phyloP scores from a whole-genome alignment of 257 asterid genomes.

The Linderniella brevidens region DNA sequence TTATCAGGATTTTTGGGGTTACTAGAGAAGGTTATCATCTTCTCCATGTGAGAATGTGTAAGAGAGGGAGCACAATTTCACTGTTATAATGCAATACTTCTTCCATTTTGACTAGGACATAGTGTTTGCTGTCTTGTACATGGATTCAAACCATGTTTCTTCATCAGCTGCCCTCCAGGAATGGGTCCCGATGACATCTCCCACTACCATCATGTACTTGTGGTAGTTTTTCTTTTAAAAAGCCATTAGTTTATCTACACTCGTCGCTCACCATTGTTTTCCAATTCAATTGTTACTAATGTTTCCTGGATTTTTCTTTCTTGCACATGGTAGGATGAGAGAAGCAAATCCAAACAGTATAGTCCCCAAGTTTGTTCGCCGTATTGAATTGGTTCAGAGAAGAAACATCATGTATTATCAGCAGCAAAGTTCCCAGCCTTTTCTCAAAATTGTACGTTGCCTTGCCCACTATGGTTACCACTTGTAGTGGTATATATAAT shows the following conservation, averaged over 20 bases:
- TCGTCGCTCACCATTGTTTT: neutral
- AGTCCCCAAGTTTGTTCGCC: constrained; percentile 59
- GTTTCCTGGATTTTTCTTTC: constrained; percentile 10
- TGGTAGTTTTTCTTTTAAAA: constrained; percentile 32
- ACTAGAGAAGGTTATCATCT: constrained; percentile 55
- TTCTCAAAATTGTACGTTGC: constrained; percentile 91
- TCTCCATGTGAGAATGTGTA: no score
- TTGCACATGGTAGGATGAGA: constrained; percentile 66
- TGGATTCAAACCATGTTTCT: constrained; percentile 94
- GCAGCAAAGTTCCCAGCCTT: constrained; percentile 61
- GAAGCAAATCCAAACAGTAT: constrained; percentile 53
- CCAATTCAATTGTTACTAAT: neutral
- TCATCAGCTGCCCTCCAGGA: constrained; percentile 79
- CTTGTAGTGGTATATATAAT: constrained; percentile 63
- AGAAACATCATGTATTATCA: constrained; percentile 92
- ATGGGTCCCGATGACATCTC: constrained; percentile 98
- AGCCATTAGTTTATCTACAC: no score
- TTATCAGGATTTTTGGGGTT: constrained; percentile 81
- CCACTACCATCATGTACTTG: constrained; percentile 72
- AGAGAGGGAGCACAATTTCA: no score
- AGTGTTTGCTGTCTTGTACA: constrained; percentile 91
- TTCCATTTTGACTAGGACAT: constrained; percentile 29
- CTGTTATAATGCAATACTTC: no score
- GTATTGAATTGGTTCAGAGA: constrained; percentile 69
- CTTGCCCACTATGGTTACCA: constrained; percentile 89